Evolutionary conservation across 169 alveolate species (phyloP).

Genomic region (Babesia sp.): DNA sequence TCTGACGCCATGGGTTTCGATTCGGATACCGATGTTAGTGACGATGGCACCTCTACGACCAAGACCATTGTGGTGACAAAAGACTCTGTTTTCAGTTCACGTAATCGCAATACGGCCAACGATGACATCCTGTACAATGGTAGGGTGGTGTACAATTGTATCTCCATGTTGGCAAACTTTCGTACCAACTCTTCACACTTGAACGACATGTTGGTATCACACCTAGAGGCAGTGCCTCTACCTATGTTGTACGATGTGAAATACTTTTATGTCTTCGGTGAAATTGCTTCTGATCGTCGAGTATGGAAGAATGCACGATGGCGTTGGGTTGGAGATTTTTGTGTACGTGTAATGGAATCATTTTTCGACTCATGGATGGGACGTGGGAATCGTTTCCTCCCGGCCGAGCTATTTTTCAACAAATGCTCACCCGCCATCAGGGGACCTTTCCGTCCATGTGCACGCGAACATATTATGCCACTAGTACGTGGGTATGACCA

Average conservation of each 20-base stretch:
- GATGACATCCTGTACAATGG: conserved; percentile 58
- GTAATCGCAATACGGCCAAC: conserved; percentile 22
- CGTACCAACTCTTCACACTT: conserved; percentile 22
- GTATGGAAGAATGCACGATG: conserved; percentile 37
- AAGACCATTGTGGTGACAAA: conserved; percentile 18
- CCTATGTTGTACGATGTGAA: conserved; percentile 54
- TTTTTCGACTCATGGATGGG: conserved; percentile 62
- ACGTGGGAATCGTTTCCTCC: conserved; percentile 29
- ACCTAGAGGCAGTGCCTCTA: conserved; percentile 49
- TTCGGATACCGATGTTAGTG: conserved; percentile 20
- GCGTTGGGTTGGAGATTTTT: conserved; percentile 52
- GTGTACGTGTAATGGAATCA: conserved; percentile 40
- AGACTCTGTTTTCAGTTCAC: conserved; percentile 23
- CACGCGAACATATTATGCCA: conserved; percentile 28
- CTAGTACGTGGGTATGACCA: conserved; percentile 26
- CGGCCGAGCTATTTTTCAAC: conserved; percentile 53
- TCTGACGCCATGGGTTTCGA: conserved; percentile 1
- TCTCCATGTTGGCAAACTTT: conserved; percentile 34
- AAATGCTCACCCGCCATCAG: conserved; percentile 36
- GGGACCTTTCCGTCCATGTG: conserved; percentile 41
- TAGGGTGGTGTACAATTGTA: conserved; percentile 49
- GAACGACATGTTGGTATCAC: conserved; percentile 50
- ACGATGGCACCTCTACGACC: conserved; percentile 19
- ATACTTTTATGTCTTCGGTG: conserved; percentile 50
- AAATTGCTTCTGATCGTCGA: conserved; percentile 15